These are phyloP conservation scores for Hyaloperonospora arabidopsidis DNA, from an alignment of 352 stramenopile species.

Conservation along the genomic window DNA sequence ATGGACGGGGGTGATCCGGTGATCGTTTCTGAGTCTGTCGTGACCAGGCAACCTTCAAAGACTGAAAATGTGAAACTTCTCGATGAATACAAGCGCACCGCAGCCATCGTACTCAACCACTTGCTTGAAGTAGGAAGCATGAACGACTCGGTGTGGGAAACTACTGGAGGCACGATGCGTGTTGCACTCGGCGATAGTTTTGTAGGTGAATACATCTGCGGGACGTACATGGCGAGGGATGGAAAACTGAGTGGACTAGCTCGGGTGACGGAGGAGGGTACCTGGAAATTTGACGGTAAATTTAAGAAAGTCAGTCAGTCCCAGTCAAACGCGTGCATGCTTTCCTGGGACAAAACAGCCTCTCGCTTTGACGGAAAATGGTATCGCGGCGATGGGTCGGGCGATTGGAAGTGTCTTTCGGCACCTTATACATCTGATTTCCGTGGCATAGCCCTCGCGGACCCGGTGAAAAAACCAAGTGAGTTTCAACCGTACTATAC, in stretches of 20 bases:
- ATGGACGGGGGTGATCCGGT: slow-evolving; percentile 22
- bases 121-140: slow-evolving; percentile 25
- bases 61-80: slow-evolving; percentile 41
- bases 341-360: slow-evolving; percentile 50
- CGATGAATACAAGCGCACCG: slow-evolving; percentile 43
- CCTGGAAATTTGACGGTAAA: slow-evolving; percentile 58
- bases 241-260: slow-evolving; percentile 56
- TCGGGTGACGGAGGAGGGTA: slow-evolving; percentile 35
- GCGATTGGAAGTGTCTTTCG: slow-evolving; percentile 68
- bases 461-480: slow-evolving; percentile 30
- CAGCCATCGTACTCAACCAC: slow-evolving; percentile 29
- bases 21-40: slow-evolving; percentile 1
- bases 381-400: slow-evolving; percentile 76
- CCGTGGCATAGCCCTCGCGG: slow-evolving; percentile 42
- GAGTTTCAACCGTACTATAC: slow-evolving; percentile 67
- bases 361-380: slow-evolving; percentile 77
- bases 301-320: slow-evolving; percentile 67
- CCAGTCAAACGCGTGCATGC: slow-evolving; percentile 59
- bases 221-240: slow-evolving; percentile 64
- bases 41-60: slow-evolving; percentile 16
- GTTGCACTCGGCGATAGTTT: slow-evolving; percentile 36
- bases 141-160: slow-evolving; percentile 54
- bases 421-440: slow-evolving; percentile 50
- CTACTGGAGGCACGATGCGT: slow-evolving; percentile 51
- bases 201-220: slow-evolving; percentile 62